Evolutionary conservation across 23 red algal species (phyloP).

Genomic region (Pyropia haitanensis): DNA sequence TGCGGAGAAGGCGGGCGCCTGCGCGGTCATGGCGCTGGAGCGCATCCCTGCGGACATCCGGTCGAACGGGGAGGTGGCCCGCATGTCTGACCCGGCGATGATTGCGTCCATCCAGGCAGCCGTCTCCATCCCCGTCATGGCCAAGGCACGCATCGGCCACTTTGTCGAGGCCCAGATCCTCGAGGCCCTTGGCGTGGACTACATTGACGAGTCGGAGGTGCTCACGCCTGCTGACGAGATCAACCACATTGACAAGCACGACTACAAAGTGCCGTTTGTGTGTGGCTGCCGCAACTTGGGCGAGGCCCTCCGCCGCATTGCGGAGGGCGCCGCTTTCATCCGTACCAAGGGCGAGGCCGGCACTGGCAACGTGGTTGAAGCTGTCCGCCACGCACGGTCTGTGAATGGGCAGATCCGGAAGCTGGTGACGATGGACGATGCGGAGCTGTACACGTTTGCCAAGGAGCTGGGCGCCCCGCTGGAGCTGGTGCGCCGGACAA

Average conservation of each 20-base stretch:
- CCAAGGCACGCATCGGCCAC: slow-evolving; percentile 96
- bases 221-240: slow-evolving; percentile 94
- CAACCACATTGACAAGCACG: slow-evolving; percentile 98
- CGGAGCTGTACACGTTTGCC: slow-evolving; percentile 94
- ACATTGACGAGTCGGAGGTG: slow-evolving; percentile 96
- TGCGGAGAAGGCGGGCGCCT: slow-evolving; percentile 90
- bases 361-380: slow-evolving; percentile 96
- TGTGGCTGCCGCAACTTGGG: slow-evolving; percentile 97
- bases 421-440: slow-evolving; percentile 66
- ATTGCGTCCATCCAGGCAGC: slow-evolving; percentile 82
- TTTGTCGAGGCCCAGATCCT: slow-evolving; percentile 99
- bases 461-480: slow-evolving; percentile 91
- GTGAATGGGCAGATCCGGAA: slow-evolving; percentile 81
- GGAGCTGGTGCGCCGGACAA: slow-evolving; percentile 72
- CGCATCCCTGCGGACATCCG: slow-evolving; percentile 99
- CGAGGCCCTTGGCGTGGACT: slow-evolving; percentile 88
- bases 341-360: slow-evolving; percentile 99
- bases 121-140: slow-evolving; percentile 98
- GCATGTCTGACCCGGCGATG: slow-evolving; percentile 93
- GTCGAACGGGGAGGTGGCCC: slow-evolving; percentile 65
- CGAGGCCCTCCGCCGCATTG: slow-evolving; percentile 89
- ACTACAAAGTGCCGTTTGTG: slow-evolving; percentile 90
- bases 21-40: slow-evolving; percentile 99
- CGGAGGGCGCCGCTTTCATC: slow-evolving; percentile 95
- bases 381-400: slow-evolving; percentile 83